Evolutionary conservation across 2,329 filamentous ascomycete species (phyloP).

Genomic region (Escovopsis sp.): DNA sequence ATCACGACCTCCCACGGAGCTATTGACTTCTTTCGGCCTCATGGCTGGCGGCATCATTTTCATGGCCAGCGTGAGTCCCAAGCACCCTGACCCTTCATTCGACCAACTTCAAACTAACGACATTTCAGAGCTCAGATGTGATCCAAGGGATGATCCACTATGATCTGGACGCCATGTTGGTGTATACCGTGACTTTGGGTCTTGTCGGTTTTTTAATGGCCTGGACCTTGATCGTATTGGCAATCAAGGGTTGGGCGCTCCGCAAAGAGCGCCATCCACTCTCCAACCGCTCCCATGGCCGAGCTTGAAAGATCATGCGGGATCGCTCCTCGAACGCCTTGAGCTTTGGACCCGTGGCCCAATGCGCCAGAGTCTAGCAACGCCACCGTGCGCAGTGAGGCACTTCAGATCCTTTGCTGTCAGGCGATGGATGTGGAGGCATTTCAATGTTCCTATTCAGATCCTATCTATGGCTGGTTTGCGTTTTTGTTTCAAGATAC

Average conservation of each 20-base stretch:
- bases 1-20: constrained; percentile 75
- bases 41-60: constrained; percentile 81
- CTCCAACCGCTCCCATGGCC: too few relatives aligned
- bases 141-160: constrained; percentile 64
- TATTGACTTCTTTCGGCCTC: constrained; percentile 76
- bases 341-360: too few relatives aligned
- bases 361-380: too few relatives aligned
- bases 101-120: constrained; percentile 7
- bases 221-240: constrained; percentile 63
- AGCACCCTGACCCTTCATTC: not conserved
- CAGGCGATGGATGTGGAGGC: too few relatives aligned
- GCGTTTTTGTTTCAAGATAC: too few relatives aligned
- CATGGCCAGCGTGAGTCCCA: constrained; percentile 63
- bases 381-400: too few relatives aligned
- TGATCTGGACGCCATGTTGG: constrained; percentile 77
- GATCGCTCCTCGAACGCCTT: too few relatives aligned
- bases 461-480: too few relatives aligned
- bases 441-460: too few relatives aligned
- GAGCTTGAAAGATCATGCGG: too few relatives aligned
- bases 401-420: too few relatives aligned
- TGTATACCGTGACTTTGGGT: constrained; percentile 80
- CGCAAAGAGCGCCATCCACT: constrained; percentile 24
- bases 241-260: constrained; percentile 76
- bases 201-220: constrained; percentile 73
- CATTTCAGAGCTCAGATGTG: constrained; percentile 53